Base-by-base conservation (phyloP, 371 early-diverging fungal genomes). In the Actinomucor elegans region DNA sequence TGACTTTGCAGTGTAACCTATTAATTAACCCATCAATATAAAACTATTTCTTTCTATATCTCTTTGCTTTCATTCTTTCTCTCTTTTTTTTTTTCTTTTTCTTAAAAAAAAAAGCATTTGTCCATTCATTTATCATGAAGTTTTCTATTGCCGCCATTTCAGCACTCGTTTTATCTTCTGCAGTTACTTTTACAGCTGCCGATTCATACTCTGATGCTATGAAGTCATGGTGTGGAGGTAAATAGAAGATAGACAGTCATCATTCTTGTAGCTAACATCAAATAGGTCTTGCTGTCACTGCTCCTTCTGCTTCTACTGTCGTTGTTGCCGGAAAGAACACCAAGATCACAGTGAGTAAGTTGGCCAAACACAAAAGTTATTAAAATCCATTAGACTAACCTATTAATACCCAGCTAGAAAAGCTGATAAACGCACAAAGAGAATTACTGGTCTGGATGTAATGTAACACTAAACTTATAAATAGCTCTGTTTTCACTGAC, bases 371-470 rank as follows among this genome's bases (percentile, higher is more conserved):
- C 24, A 42, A 26, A 42, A 23, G 12, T 28, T 43, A 9, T 48
- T 49, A 50, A 57, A 44, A 48, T 46, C 5, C 17, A 46, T 32
- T n/a, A n/a, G n/a, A n/a, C n/a, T n/a, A n/a, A 12, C 18, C 48
- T 15, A 23, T 17, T 21, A 1, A 14, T n/a, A 38, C 4, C 28
- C 36, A 69, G 69, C 65, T 24, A 58, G 62, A 53, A 57, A 41
- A n/a, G 43, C 68, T 47, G 50, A 68, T 50, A 6, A 55, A 29
- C 67, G 57, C 29, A 31, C 54, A 55, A 77, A 73, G 63, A 59
- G 61, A 5, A 58, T 77, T 45, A 71, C 69, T 43, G 73, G 77
- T 26, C 66, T 77, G 18, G 73, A 77, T 64, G 76, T 75, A 71
- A 64, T 67, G 52, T 55, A 33, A 28, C 41, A 54, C 44, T 11